A percentile compares a stretch with the other conserved stretches of the same genome.
Conservation (phyloP, 306 rosid species). For the Vigna nakashimae region DNA sequence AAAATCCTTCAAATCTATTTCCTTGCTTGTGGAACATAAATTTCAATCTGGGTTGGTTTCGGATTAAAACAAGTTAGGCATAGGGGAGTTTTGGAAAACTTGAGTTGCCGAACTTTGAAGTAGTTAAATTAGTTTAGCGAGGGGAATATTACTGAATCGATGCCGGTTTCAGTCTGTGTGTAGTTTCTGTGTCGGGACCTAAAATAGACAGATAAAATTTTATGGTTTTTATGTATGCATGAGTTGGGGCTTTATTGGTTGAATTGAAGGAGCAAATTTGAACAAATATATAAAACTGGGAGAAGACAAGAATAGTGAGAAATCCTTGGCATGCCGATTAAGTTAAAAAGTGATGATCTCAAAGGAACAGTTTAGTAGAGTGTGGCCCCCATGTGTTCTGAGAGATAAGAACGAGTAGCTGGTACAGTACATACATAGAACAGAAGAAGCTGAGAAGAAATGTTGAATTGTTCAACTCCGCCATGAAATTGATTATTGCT, state of each 20-base stretch:
- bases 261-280: constrained; percentile 32
- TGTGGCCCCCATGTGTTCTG: background rate
- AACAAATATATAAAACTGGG: background rate
- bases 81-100: background rate
- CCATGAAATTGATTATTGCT: background rate
- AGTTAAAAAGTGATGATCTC: constrained; percentile 5
- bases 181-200: constrained; percentile 33
- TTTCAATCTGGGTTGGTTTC: background rate
- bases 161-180: constrained; percentile 11
- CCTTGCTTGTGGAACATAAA: background rate
- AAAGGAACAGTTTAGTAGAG: background rate
- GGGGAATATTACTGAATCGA: constrained; percentile 23
- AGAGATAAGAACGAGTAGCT: constrained; percentile 3
- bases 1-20: constrained; percentile 18
- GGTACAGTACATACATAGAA: background rate
- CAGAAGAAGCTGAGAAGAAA: background rate
- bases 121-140: constrained; percentile 36
- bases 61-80: background rate
- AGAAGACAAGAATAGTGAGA: background rate
- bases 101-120: constrained; percentile 18
- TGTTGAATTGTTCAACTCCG: background rate
- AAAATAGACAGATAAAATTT: background rate
- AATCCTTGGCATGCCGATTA: background rate
- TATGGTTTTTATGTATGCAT: background rate
- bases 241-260: background rate